These are phyloP conservation scores for Przewalskia tangutica DNA, from an alignment of 257 asterid species.

Conservation along the genomic window DNA sequence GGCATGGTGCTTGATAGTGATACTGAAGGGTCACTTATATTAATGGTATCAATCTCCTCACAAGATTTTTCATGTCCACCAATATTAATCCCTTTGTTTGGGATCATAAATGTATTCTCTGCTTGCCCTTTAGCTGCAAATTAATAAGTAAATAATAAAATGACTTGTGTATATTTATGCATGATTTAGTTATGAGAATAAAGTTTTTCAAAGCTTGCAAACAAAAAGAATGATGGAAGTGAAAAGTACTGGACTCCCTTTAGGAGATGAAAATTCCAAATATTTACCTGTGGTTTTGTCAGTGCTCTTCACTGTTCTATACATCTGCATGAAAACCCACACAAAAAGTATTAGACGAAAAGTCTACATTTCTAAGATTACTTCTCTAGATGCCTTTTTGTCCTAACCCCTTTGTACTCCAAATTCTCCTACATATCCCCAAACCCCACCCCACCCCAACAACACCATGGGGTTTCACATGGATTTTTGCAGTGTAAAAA, in stretches of 20 bases:
- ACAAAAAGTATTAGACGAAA: constrained; percentile 11
- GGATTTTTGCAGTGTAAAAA: neutral
- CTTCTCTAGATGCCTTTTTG: constrained; percentile 42
- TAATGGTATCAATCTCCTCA: constrained; percentile 16
- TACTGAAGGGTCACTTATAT: neutral
- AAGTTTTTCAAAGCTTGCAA: constrained; percentile 8
- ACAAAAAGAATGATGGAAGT: constrained; percentile 24
- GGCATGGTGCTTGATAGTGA: constrained; percentile 26
- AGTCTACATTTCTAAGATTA: constrained; percentile 27
- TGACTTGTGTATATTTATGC: neutral
- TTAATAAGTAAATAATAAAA: neutral
- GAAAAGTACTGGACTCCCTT: constrained; percentile 26
- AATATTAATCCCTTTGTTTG: constrained; percentile 17
- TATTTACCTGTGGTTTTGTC: constrained; percentile 59
- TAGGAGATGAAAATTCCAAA: constrained; percentile 11
- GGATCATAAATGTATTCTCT: constrained; percentile 19
- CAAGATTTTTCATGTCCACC: constrained; percentile 14
- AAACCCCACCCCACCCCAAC: too few species aligned
- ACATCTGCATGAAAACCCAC: constrained; percentile 69
- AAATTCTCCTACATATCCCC: neutral
- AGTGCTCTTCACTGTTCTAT: constrained; percentile 95
- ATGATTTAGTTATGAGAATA: neutral
- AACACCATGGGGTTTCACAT: constrained; percentile 2
- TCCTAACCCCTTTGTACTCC: constrained; percentile 27
- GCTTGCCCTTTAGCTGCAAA: constrained; percentile 27